Percentiles rank a stretch among this genome's conserved stretches.
These are phyloP conservation scores for Coniochaeta ligniaria DNA, from an alignment of 2,329 filamentous ascomycete genomes.

Conservation along the genomic window DNA sequence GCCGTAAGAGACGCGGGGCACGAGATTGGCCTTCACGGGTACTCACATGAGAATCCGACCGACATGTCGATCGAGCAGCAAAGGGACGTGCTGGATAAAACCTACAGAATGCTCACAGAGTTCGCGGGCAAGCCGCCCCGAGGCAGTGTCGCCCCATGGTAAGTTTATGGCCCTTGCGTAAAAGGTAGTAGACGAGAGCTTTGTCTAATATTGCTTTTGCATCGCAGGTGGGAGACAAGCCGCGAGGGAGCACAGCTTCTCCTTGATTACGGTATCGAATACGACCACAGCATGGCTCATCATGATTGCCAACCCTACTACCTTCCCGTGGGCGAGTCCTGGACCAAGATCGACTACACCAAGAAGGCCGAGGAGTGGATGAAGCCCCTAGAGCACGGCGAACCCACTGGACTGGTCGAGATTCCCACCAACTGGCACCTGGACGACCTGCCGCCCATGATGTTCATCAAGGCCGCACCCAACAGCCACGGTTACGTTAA, in stretches of 20 bases:
- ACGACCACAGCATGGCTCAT: constrained; percentile 60
- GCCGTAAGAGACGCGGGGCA: constrained; percentile 37
- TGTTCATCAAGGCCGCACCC: constrained; percentile 61
- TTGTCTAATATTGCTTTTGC: neutral
- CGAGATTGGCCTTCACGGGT: constrained; percentile 38
- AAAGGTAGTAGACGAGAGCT: neutral
- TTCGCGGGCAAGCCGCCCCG: constrained; percentile 66
- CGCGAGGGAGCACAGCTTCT: constrained; percentile 58
- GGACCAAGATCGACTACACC: constrained; percentile 60
- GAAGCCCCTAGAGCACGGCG: constrained; percentile 52
- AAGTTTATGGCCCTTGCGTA: constrained; percentile 19
- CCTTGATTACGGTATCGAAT: constrained; percentile 59
- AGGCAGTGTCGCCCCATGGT: constrained; percentile 65
- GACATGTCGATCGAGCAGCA: constrained; percentile 67
- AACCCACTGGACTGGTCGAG: constrained; percentile 54
- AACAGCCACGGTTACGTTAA: constrained; percentile 58
- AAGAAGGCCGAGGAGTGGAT: constrained; percentile 57
- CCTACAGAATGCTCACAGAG: constrained; percentile 61
- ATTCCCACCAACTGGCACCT: constrained; percentile 59
- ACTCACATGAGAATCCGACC: constrained; percentile 29
- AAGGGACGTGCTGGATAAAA: constrained; percentile 66
- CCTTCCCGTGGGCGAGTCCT: constrained; percentile 47
- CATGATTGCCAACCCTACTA: constrained; percentile 58
- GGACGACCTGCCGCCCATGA: constrained; percentile 60
- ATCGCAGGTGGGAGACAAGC: constrained; percentile 54